Evolutionary conservation across 352 stramenopile species (phyloP).

Genomic region (Globisporangium cederbergense): DNA sequence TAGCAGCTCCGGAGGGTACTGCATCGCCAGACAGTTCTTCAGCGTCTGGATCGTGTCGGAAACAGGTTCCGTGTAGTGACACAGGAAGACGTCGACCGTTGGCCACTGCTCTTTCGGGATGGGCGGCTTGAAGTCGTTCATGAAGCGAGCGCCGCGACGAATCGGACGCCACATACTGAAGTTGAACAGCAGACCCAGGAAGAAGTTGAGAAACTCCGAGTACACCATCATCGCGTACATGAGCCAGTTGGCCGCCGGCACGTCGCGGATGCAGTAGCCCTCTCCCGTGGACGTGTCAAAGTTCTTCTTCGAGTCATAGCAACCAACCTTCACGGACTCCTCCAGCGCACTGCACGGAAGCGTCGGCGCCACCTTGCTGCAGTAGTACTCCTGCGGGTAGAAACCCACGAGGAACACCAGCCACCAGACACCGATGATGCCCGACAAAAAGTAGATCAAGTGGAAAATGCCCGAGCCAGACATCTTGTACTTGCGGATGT

Average conservation of each 20-base stretch:
- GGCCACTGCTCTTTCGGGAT: slow-evolving; percentile 89
- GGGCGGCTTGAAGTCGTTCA: slow-evolving; percentile 89
- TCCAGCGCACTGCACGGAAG: slow-evolving; percentile 64
- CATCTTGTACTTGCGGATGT: slow-evolving; percentile 92
- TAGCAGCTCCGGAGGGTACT: slow-evolving; percentile 85
- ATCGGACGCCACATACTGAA: slow-evolving; percentile 91
- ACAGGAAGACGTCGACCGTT: slow-evolving; percentile 85
- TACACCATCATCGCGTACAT: slow-evolving; percentile 87
- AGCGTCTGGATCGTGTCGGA: slow-evolving; percentile 79
- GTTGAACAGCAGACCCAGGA: slow-evolving; percentile 86
- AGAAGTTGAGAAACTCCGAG: slow-evolving; percentile 86
- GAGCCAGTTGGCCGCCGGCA: slow-evolving; percentile 62
- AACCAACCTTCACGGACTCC: slow-evolving; percentile 37
- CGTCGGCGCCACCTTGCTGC: slow-evolving; percentile 62
- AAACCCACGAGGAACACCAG: slow-evolving; percentile 76
- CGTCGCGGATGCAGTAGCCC: slow-evolving; percentile 77
- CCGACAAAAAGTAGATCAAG: slow-evolving; percentile 81
- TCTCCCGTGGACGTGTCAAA: slow-evolving; percentile 58
- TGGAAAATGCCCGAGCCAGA: slow-evolving; percentile 82
- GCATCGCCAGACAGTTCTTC: slow-evolving; percentile 83
- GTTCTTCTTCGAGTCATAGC: slow-evolving; percentile 72
- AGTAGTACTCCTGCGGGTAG: slow-evolving; percentile 83
- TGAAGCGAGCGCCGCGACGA: slow-evolving; percentile 79
- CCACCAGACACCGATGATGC: slow-evolving; percentile 66
- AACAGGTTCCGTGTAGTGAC: slow-evolving; percentile 90